Conservation (phyloP, 306 rosid species). For the Cucurbita pepo region DNA sequence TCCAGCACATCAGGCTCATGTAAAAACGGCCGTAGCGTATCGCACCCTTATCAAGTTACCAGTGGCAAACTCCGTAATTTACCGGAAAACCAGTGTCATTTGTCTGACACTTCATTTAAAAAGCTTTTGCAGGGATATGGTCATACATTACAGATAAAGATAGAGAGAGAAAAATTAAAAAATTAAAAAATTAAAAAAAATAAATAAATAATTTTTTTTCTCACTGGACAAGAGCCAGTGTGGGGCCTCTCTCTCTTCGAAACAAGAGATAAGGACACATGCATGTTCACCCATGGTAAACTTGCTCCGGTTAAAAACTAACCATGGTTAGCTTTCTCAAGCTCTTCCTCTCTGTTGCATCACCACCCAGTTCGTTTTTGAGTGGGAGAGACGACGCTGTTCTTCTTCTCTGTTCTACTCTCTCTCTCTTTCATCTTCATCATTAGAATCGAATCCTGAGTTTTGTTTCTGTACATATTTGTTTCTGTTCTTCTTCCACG, state of each 20-base stretch:
- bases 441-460: neutral
- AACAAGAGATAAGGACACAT: constrained; percentile 15
- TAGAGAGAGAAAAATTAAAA: neutral
- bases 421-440: neutral
- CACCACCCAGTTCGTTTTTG: neutral
- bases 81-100: neutral
- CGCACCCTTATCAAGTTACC: neutral
- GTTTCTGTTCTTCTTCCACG: neutral
- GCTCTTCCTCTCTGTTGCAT: neutral
- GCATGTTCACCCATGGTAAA: constrained; percentile 38
- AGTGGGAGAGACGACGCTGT: constrained; percentile 3
- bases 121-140: constrained; percentile 14
- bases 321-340: constrained; percentile 30
- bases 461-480: constrained; percentile 2
- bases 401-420: neutral
- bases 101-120: constrained; percentile 14
- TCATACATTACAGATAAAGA: neutral
- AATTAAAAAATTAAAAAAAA: neutral
- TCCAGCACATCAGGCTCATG: neutral
- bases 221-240: neutral
- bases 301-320: constrained; percentile 12
- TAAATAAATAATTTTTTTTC: neutral
- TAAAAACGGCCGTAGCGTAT: neutral
- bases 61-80: constrained; percentile 20
- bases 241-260: neutral